Conservation (phyloP, 495 filamentous ascomycete species). For the Aspergillus panamensis region DNA sequence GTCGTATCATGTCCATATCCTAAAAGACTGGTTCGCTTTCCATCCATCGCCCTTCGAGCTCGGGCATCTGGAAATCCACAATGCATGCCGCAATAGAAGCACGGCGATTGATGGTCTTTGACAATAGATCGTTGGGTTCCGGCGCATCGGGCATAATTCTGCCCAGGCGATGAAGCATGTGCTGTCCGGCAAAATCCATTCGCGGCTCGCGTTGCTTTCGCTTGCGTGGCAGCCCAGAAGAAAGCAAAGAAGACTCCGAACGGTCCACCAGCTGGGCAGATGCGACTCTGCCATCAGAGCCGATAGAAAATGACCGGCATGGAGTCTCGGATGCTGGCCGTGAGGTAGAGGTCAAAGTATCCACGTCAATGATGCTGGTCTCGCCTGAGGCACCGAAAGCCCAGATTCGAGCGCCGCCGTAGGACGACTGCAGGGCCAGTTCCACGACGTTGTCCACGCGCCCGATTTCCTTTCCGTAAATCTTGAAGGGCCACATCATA, state of each 20-base stretch:
- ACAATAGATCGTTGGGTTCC: background rate
- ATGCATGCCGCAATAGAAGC: slow-evolving; percentile 42
- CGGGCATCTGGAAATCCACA: slow-evolving; percentile 41
- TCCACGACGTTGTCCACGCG: slow-evolving; percentile 37
- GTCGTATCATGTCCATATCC: slow-evolving; percentile 7
- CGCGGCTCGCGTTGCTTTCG: slow-evolving; percentile 27
- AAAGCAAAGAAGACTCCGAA: slow-evolving; percentile 1
- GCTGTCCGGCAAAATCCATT: slow-evolving; percentile 28
- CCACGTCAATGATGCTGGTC: slow-evolving; percentile 36
- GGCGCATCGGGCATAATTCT: background rate
- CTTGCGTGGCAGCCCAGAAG: slow-evolving; percentile 24
- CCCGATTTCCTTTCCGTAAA: slow-evolving; percentile 44
- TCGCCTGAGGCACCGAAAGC: slow-evolving; percentile 35
- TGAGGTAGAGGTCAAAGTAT: slow-evolving; percentile 28
- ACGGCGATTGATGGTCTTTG: slow-evolving; percentile 17
- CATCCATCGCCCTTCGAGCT: slow-evolving; percentile 28
- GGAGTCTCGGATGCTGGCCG: slow-evolving; percentile 17
- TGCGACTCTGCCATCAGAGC: slow-evolving; percentile 30
- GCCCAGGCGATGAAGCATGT: slow-evolving; percentile 12
- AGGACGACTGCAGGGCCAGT: slow-evolving; percentile 33
- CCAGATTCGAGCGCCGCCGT: slow-evolving; percentile 41
- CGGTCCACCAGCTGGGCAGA: slow-evolving; percentile 21
- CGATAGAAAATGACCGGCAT: slow-evolving; percentile 27
- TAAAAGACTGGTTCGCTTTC: slow-evolving; percentile 19
- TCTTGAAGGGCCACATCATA: slow-evolving; percentile 43